Evolutionary conservation across 352 stramenopile genomes (phyloP), one percentile per base, ranked within the genome.

Genomic region (Phytophthora ohioensis): DNA sequence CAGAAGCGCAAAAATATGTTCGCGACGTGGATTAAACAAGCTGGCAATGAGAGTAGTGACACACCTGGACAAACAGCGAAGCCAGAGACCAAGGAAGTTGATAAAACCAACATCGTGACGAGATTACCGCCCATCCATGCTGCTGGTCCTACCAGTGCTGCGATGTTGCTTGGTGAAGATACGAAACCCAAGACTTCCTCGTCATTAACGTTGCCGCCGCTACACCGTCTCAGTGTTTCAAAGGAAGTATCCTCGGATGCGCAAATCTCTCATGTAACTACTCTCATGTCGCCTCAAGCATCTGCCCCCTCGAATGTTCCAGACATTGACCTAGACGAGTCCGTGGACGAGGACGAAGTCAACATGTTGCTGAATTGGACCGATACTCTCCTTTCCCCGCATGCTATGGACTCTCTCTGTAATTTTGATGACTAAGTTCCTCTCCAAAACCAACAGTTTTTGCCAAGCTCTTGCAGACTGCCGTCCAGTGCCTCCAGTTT

Each of bases 311-410:
- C 17, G 15, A 38, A 49, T 13, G 42, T n/a, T 10, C 42, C 34
- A 43, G 51, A 63, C 35, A 57, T 67, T n/a, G 71, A 89, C 31
- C 49, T 88, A 6, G 87, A 95, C 3, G 84, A 89, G 32, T 93
- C 85, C 11, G 57, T 95, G 9, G 82, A 93, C 42, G 84, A 94
- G 77, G 84, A 92, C 15, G 85, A 85, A 57, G 73, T 94, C 12
- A 94, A 94, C 55, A 79, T 88, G 27, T 73, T 96, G 21, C 76
- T 96, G 5, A 82, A 91, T 56, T 94, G 87, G 87, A 96, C 88
- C 5, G 85, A 94, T 64, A 91, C 73, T 5, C 62, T 93, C 9
- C 64, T 86, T 3, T 84, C 80, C 6, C 79, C 81, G 11, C 68
- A 73, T 54, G 68, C 76, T 2, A 72, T 90, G 46, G 81, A 88